These are phyloP conservation scores for Capsaspora owczarzaki DNA, from an alignment of 78 protist species.

Conservation along the genomic window DNA sequence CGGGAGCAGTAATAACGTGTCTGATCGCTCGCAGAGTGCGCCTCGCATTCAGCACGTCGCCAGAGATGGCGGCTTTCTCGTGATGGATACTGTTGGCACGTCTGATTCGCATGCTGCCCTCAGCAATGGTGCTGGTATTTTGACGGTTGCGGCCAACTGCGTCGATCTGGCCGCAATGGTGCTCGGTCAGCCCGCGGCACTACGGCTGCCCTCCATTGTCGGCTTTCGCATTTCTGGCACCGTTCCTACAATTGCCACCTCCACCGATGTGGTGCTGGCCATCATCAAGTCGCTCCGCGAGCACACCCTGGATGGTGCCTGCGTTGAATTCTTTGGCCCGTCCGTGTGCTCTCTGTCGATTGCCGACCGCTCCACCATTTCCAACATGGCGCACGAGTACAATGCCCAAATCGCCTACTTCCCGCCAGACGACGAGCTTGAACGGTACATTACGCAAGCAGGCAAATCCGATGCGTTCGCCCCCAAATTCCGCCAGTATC, in stretches of 20 bases:
- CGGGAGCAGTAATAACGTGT: no score
- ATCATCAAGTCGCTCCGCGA: slow-evolving; percentile 42
- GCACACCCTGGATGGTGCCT: not conserved
- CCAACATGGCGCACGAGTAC: slow-evolving; percentile 90
- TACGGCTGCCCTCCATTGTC: slow-evolving; percentile 73
- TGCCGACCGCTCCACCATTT: slow-evolving; percentile 80
- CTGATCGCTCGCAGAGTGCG: no score
- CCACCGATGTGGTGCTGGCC: slow-evolving; percentile 81
- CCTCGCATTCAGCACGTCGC: no score
- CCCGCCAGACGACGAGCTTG: slow-evolving; percentile 65
- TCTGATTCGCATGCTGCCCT: slow-evolving; percentile 79
- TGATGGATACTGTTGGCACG: no score
- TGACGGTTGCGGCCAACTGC: no score
- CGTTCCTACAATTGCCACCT: slow-evolving; percentile 53
- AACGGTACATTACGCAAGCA: slow-evolving; percentile 48
- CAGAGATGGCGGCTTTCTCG: no score
- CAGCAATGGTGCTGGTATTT: slow-evolving; percentile 77
- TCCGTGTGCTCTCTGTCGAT: slow-evolving; percentile 57
- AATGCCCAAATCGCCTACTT: slow-evolving; percentile 83
- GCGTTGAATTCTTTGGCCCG: slow-evolving; percentile 52
- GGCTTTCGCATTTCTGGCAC: slow-evolving; percentile 72
- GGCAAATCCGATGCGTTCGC: no score
- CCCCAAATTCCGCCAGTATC: no score
- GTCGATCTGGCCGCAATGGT: no score
- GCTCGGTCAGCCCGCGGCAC: slow-evolving; percentile 71